Evolutionary conservation across 176 grass and related monocot genomes (phyloP).

Genomic region (Aegilops bicornis): DNA sequence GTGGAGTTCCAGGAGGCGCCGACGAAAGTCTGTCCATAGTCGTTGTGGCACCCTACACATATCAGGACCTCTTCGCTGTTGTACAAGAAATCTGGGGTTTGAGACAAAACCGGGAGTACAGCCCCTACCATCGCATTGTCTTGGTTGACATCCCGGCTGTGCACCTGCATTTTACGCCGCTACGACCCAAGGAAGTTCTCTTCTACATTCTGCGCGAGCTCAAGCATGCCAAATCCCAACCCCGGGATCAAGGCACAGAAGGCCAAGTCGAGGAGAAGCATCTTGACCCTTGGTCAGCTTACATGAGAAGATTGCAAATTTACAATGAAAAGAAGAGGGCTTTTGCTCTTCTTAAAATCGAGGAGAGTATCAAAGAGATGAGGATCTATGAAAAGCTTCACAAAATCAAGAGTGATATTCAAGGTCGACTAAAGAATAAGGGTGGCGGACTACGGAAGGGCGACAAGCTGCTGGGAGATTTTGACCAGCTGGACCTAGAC

Average conservation of each 20-base stretch:
- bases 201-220: conserved; percentile 2
- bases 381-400: not conserved
- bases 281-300: not conserved
- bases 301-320: not conserved
- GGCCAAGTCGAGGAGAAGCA: not conserved
- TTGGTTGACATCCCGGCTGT: not conserved
- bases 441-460: not conserved
- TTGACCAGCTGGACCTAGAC: not conserved
- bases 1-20: not conserved
- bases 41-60: not conserved
- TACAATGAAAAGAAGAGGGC: not conserved
- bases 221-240: not conserved
- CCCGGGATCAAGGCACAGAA: not conserved
- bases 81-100: not conserved
- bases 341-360: not conserved
- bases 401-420: not conserved
- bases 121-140: not conserved
- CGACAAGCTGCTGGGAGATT: not conserved
- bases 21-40: not conserved
- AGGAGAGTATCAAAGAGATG: not conserved
- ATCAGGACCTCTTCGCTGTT: not conserved
- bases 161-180: not conserved
- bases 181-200: not conserved
- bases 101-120: not conserved
- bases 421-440: not conserved